These are phyloP conservation scores for Pinus taeda DNA, from an alignment of 75 land plant species.

Conservation along the genomic window DNA sequence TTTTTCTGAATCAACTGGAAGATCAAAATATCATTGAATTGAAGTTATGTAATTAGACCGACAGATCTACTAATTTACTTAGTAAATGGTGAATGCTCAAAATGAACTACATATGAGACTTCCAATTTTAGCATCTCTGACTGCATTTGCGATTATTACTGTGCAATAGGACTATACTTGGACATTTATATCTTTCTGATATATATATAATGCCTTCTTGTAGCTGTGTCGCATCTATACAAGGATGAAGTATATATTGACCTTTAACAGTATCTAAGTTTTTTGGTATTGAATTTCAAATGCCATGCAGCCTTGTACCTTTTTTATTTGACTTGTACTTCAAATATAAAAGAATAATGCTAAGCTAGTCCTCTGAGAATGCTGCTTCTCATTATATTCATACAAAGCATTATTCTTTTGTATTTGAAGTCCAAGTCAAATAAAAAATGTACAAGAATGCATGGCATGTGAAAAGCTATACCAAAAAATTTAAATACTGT, in stretches of 20 bases:
- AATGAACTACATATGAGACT: not conserved
- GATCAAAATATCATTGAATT: not conserved
- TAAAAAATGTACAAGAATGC: not conserved
- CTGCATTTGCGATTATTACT: not conserved
- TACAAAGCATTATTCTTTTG: not conserved
- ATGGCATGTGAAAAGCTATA: not conserved
- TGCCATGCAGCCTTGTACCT: not conserved
- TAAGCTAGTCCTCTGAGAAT: not conserved
- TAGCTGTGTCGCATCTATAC: no score
- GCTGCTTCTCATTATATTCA: not conserved
- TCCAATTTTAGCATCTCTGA: not conserved
- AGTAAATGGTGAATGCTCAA: not conserved
- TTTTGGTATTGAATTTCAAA: not conserved
- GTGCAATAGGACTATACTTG: not conserved
- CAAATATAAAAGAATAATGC: not conserved
- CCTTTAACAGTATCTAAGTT: no score
- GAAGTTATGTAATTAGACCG: not conserved
- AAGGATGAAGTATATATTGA: no score
- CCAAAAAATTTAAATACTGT: not conserved
- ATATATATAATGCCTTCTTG: no score
- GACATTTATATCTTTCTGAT: not conserved
- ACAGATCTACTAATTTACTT: not conserved
- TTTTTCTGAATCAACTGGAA: no score
- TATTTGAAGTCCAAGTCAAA: not conserved
- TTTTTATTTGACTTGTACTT: not conserved